Percentiles rank a stretch among this genome's conserved stretches.
These are phyloP conservation scores for Pontederia crassipes DNA, from an alignment of 176 grass and related monocot genomes.

Conservation along the genomic window DNA sequence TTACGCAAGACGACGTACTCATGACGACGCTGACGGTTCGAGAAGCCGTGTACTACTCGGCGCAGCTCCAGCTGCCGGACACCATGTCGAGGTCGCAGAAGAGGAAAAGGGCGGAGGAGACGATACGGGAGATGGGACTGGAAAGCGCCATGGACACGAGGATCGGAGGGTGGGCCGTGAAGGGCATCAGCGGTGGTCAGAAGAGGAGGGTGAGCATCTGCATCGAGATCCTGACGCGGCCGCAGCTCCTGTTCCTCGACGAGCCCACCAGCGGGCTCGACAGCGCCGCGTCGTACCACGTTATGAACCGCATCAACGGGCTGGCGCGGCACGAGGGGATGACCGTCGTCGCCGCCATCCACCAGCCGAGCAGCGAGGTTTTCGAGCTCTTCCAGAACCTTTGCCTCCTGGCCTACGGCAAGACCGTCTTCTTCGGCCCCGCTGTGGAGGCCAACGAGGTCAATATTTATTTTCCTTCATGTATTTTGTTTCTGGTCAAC, in stretches of 20 bases:
- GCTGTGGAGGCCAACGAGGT: no score
- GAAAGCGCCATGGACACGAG: constrained; percentile 15
- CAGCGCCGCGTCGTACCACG: constrained; percentile 70
- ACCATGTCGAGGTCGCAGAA: constrained; percentile 13
- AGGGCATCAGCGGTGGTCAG: constrained; percentile 81
- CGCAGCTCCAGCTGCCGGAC: constrained; percentile 40
- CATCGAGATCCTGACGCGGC: constrained; percentile 73
- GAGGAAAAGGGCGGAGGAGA: constrained; percentile 24
- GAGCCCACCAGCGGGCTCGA: constrained; percentile 93
- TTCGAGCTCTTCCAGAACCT: no score
- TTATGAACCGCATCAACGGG: constrained; percentile 48
- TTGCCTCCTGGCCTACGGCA: no score
- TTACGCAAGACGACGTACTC: constrained; percentile 41
- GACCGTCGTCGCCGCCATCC: constrained; percentile 70
- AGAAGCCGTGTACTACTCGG: constrained; percentile 46
- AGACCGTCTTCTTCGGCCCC: no score
- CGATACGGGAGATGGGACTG: constrained; percentile 42
- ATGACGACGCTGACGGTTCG: constrained; percentile 41
- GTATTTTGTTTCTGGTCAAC: no score
- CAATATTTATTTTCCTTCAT: no score
- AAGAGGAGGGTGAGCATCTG: constrained; percentile 63
- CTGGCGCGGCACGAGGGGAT: constrained; percentile 53
- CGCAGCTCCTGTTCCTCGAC: constrained; percentile 73
- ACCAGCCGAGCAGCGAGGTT: constrained; percentile 58
- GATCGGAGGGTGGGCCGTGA: constrained; percentile 31